Percentiles rank a stretch among this genome's conserved stretches.
Evolutionary conservation across 257 asterid species (phyloP).

Genomic region (Craterostigma plantagineum): DNA sequence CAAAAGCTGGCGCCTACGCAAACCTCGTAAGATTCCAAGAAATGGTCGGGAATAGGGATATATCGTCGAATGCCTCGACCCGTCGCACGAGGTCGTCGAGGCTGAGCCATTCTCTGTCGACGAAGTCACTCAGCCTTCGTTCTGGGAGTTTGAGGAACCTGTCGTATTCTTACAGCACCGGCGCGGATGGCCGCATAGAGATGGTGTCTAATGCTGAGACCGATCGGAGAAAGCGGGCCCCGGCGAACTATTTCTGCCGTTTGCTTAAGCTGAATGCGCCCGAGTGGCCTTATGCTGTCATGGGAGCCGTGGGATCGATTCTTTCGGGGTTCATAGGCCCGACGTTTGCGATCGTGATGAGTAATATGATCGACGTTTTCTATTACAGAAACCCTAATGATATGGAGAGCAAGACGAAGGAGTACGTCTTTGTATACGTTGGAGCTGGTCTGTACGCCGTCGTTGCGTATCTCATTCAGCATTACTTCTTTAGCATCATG

Average conservation of each 20-base stretch:
- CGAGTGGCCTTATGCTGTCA: conserved; percentile 90
- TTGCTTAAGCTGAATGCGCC: conserved; percentile 82
- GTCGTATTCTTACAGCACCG: conserved; percentile 88
- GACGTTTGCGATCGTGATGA: conserved; percentile 85
- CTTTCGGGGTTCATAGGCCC: conserved; percentile 94
- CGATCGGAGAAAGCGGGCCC: conserved; percentile 71
- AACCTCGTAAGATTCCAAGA: conserved; percentile 77
- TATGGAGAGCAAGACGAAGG: conserved; percentile 85
- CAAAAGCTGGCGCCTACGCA: conserved; percentile 82
- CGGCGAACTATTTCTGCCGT: conserved; percentile 69
- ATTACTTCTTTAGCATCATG: conserved; percentile 94
- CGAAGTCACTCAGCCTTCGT: conserved; percentile 88
- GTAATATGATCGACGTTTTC: conserved; percentile 92
- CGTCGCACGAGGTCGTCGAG: conserved; percentile 73
- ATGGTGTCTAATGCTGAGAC: conserved; percentile 94
- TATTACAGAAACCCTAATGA: conserved; percentile 51
- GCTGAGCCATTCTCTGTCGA: conserved; percentile 78
- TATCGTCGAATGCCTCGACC: conserved; percentile 78
- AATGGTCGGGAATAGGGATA: conserved; percentile 71
- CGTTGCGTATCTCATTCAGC: conserved; percentile 78
- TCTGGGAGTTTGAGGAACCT: conserved; percentile 82
- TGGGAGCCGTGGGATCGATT: conserved; percentile 88
- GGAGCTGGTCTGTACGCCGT: conserved; percentile 93
- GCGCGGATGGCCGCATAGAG: conserved; percentile 94
- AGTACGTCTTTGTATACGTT: conserved; percentile 64